Evolutionary conservation across 2,329 filamentous ascomycete species (phyloP), one percentile per base, ranked within the genome.

Genomic region (Aplosporella prunicola): DNA sequence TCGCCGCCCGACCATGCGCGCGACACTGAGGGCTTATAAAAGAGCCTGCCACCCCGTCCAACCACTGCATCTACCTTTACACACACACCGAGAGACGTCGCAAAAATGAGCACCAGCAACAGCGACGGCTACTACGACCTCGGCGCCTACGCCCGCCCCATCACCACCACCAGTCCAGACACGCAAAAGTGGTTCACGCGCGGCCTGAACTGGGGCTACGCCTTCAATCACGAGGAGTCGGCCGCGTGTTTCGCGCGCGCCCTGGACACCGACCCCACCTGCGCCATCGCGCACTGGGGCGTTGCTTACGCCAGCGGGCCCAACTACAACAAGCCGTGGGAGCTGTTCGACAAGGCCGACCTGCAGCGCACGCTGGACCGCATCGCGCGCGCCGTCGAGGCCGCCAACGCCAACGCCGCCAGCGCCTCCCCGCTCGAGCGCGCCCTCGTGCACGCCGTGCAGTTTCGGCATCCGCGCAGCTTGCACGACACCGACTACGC

Each of bases 261-360:
- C n/a, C 68, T 75, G 20, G 53, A 56, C 1, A 51, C 63, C 31
- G 80, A 84, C 43, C 43, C 59, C 0, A 44, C 54, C 2, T 81
- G 74, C 40, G 68, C 71, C 20, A 75, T 83, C 64, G 78, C 75
- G 3, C 71, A 80, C 48, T 84, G 80, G 79, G 80, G 80, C 0
- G 58, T 82, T 4, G 77, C 82, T 0, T 87, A 82, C 52, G 67
- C 78, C 1, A 60, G 82, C 0, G 83, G 82, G 0, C 82, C 83
- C 3, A 87, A 89, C 51, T 80, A 82, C 56, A 84, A 88, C 61
- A 85, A 87, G 50, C 77, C 82, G 0, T 87, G 83, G 83, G 71
- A 75, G 18, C 67, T 75, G 16, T 85, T 87, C 45, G 79, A 81
- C 37, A 58, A 67, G 1, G 57, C 65, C 0, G 82, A 87, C 45